Percentiles rank a stretch among this genome's conserved stretches.
Evolutionary conservation across 805 yeast genomes (phyloP).

Genomic region (Isabelozyma heimii): DNA sequence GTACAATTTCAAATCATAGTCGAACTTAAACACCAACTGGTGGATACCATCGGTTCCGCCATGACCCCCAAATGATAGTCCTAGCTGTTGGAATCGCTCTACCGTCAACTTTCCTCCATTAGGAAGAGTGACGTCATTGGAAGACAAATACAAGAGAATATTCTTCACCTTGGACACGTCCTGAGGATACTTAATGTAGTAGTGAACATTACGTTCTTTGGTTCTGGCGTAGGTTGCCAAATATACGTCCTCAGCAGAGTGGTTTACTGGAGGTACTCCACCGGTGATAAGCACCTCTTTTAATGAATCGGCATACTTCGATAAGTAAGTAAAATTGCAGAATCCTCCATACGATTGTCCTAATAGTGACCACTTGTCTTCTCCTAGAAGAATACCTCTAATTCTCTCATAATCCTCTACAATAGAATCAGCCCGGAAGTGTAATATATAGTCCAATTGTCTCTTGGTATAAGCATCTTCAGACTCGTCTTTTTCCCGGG

Average conservation of each 20-base stretch:
- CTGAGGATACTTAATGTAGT: slow-evolving; percentile 47
- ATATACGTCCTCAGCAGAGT: slow-evolving; percentile 47
- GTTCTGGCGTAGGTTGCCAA: slow-evolving; percentile 46
- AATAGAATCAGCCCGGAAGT: slow-evolving; percentile 54
- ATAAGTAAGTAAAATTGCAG: slow-evolving; percentile 47
- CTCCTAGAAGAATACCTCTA: slow-evolving; percentile 33
- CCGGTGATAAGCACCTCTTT: slow-evolving; percentile 50
- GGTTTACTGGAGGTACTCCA: slow-evolving; percentile 55
- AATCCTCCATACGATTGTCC: slow-evolving; percentile 63
- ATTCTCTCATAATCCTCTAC: slow-evolving; percentile 50
- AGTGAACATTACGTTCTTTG: slow-evolving; percentile 45
- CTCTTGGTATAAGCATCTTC: slow-evolving; percentile 11
- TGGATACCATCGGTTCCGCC: slow-evolving; percentile 53
- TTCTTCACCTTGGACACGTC: slow-evolving; percentile 38
- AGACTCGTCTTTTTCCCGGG: slow-evolving; percentile 7
- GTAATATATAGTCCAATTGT: slow-evolving; percentile 38
- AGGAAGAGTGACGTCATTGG: slow-evolving; percentile 38
- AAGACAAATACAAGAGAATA: slow-evolving; percentile 32
- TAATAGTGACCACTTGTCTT: slow-evolving; percentile 46
- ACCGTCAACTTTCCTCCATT: slow-evolving; percentile 49
- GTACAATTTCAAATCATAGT: slow-evolving; percentile 31
- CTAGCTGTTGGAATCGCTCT: slow-evolving; percentile 53
- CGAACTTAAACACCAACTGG: slow-evolving; percentile 37
- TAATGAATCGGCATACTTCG: slow-evolving; percentile 41
- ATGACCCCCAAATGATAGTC: slow-evolving; percentile 47